Percentiles rank a stretch among this genome's conserved stretches.
Evolutionary conservation across 495 filamentous ascomycete species (phyloP).

Genomic region (Trichoderma virens): DNA sequence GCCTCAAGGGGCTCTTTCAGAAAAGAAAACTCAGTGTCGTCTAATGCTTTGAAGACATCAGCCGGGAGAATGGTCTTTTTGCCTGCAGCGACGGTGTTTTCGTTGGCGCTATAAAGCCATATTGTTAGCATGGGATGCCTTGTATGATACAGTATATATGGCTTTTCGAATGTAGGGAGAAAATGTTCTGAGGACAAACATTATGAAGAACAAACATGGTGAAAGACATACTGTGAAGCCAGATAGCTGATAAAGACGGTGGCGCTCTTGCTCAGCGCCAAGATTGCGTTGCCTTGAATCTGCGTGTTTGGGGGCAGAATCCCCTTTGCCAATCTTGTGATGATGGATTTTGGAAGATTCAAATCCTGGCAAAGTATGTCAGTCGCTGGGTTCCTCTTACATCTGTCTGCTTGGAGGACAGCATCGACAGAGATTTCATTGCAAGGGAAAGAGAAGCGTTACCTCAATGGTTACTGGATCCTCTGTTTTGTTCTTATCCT

Average conservation of each 20-base stretch:
- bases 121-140: not conserved
- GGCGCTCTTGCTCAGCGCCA: constrained; percentile 86
- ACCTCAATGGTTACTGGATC: constrained; percentile 38
- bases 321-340: constrained; percentile 85
- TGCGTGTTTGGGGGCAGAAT: constrained; percentile 95
- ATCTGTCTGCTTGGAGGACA: not conserved
- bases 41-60: constrained; percentile 76
- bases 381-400: not conserved
- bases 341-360: constrained; percentile 85
- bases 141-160: not conserved
- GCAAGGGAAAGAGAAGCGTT: not conserved
- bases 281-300: constrained; percentile 85
- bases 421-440: no score
- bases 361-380: constrained; percentile 56
- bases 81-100: constrained; percentile 52
- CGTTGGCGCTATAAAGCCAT: constrained; percentile 60
- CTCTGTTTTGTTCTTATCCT: constrained; percentile 20
- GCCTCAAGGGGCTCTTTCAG: constrained; percentile 59
- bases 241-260: constrained; percentile 93
- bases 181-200: not conserved
- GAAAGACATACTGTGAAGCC: constrained; percentile 62
- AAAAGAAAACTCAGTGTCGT: constrained; percentile 73
- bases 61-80: constrained; percentile 81
- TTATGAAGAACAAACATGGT: not conserved
- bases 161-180: constrained; percentile 7